Evolutionary conservation across 129 eudicot species (phyloP).

Genomic region (Pulicaria dysenterica): DNA sequence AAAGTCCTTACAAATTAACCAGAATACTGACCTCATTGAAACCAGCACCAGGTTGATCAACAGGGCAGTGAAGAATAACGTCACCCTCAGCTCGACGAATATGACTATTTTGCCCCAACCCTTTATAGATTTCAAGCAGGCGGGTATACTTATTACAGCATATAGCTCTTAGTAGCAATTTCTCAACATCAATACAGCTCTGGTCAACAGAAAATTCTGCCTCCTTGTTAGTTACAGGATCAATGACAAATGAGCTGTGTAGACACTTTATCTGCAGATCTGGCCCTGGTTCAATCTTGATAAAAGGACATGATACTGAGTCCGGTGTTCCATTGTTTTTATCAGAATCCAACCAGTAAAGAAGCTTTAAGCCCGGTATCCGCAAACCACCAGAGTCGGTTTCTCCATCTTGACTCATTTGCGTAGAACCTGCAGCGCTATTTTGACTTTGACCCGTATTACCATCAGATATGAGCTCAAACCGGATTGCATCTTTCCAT

Average conservation of each 20-base stretch:
- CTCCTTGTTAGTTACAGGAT: conserved; percentile 84
- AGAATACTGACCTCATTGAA: conserved; percentile 48
- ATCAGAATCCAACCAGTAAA: conserved; percentile 88
- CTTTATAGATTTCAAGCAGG: conserved; percentile 79
- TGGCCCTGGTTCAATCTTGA: conserved; percentile 90
- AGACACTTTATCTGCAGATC: conserved; percentile 81
- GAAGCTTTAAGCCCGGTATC: conserved; percentile 83
- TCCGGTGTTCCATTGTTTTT: conserved; percentile 59
- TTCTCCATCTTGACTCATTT: conserved; percentile 79
- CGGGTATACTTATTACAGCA: conserved; percentile 87
- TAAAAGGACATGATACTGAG: conserved; percentile 58
- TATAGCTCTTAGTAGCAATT: conserved; percentile 77
- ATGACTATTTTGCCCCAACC: conserved; percentile 70
- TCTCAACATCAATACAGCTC: conserved; percentile 93
- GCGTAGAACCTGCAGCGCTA: conserved; percentile 56
- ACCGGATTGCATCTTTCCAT: conserved; percentile 96
- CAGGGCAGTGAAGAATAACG: conserved; percentile 57
- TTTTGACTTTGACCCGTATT: conserved; percentile 55
- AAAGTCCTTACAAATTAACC: conserved; percentile 9
- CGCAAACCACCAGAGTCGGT: conserved; percentile 62
- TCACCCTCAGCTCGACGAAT: conserved; percentile 58
- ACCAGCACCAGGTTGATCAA: conserved; percentile 45
- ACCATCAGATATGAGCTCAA: conserved; percentile 90
- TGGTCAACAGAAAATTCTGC: conserved; percentile 83
- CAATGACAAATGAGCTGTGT: conserved; percentile 90